Conservation (phyloP, 176 grass and related monocot species). For the Musa troglodytarum region DNA sequence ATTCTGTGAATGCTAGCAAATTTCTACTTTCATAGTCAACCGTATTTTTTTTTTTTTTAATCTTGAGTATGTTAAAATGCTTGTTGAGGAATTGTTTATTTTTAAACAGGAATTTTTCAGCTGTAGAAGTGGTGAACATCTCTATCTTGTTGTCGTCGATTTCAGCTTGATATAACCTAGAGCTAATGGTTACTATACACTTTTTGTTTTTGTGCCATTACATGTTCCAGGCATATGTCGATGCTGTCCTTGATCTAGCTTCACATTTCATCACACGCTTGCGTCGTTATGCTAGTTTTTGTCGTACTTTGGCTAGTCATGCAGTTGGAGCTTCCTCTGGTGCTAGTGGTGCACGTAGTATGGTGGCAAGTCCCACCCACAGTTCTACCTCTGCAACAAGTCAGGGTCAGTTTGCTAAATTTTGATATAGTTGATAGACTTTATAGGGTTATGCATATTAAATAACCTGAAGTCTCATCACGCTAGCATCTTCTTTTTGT, state of each 20-base stretch:
- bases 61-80: background rate
- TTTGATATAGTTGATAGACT: background rate
- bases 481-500: background rate
- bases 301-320: conserved; percentile 95
- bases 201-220: background rate
- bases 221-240: conserved; percentile 78
- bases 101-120: background rate
- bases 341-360: conserved; percentile 54
- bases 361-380: conserved; percentile 85
- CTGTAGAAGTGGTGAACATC: background rate
- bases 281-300: conserved; percentile 97
- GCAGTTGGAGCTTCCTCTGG: conserved; percentile 92
- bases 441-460: background rate
- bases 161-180: conserved; percentile 4
- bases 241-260: conserved; percentile 95
- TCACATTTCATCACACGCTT: conserved; percentile 95
- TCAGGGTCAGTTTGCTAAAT: conserved; percentile 44
- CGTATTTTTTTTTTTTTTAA: background rate
- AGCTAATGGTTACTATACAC: no score
- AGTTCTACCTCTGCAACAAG: conserved; percentile 66
- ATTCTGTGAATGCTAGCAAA: no score
- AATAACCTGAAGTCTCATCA: background rate
- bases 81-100: background rate
- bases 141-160: conserved; percentile 16
- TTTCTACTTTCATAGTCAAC: background rate